A percentile compares a stretch with the other conserved stretches of the same genome.
Conservation (phyloP, 2,329 filamentous ascomycete species). For the Malbranchea cinnamomea region DNA sequence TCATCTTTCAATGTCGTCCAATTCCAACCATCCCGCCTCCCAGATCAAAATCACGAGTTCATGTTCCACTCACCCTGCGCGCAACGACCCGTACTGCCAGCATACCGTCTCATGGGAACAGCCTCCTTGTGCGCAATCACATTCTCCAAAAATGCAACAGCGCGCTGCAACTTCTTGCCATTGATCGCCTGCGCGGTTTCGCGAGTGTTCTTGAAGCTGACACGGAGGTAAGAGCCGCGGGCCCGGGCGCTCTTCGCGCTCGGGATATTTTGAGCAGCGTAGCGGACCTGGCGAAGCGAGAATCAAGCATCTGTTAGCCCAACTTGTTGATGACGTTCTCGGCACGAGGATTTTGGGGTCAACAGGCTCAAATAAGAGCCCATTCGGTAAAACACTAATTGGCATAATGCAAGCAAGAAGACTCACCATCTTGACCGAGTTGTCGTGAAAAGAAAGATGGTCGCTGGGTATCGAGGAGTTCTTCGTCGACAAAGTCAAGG, state of each 20-base stretch:
- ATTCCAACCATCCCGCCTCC: background rate
- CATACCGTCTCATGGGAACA: constrained; percentile 95
- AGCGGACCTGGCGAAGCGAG: constrained; percentile 57
- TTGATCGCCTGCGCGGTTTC: constrained; percentile 99
- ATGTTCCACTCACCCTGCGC: constrained; percentile 92
- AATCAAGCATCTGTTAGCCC: constrained; percentile 6
- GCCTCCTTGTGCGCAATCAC: constrained; percentile 95
- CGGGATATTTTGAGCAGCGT: constrained; percentile 81
- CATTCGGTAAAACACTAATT: too few relatives aligned
- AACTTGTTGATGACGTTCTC: background rate
- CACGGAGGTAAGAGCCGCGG: constrained; percentile 96
- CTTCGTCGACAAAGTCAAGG: constrained; percentile 14
- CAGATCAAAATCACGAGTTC: too few relatives aligned
- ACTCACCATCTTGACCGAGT: constrained; percentile 34
- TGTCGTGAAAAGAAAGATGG: constrained; percentile 30
- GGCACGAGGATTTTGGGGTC: background rate
- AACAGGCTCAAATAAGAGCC: background rate
- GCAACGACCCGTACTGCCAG: constrained; percentile 85
- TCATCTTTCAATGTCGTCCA: too few relatives aligned
- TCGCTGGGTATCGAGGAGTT: constrained; percentile 18
- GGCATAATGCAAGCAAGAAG: too few relatives aligned
- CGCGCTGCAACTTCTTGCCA: constrained; percentile 94
- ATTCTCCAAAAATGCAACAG: constrained; percentile 94
- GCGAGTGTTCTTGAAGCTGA: constrained; percentile 99
- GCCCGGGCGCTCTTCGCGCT: constrained; percentile 89